Evolutionary conservation across 129 eudicot species (phyloP), one percentile per base, ranked within the genome.

Genomic region (Heracleum sosnowskyi): DNA sequence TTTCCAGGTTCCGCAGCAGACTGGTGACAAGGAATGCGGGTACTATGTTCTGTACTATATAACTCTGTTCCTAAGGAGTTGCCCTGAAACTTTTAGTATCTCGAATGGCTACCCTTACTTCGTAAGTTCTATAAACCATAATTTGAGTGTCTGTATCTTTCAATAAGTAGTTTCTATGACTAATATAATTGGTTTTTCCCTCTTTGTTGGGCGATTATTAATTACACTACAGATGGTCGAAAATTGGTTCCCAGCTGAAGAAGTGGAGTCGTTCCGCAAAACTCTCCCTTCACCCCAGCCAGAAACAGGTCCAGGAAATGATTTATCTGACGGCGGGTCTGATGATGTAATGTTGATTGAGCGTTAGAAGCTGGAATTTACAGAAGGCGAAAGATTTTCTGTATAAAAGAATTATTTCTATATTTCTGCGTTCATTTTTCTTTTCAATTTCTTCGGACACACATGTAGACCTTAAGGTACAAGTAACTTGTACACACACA

Each of bases 1-100:
- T 80, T 87, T 82, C 57, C 88, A 92, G 97, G 92, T 92, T 75
- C 97, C 97, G 13, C 90, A 89, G 75, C 97, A 92, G 86, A 88
- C 78, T 80, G 78, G 81, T 53, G 77, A 60, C 5, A 77, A 66
- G 40, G 89, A 87, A 76, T 88, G 95, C 41, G 95, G 92, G 12
- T 36, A 55, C 31, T 92, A 69, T 39, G 88, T 79, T 80, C 92
- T 92, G 33, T 88, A 87, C 85, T 89, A 84, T 76, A 84, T 89
- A 3, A 83, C 83, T 41, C 76, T 76, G 74, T 92, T 89, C 79
- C 77, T 92, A 22, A 85, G 83, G 81, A 75, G 66, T 80, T 92
- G 90, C 69, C 93, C 91, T 12, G 89, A 88, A 75, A 82, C 75
- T 85, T 90, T 88, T 78, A 89, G 88, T 87, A 33, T 70, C 45